Evolutionary conservation across 2,329 filamentous ascomycete species (phyloP).

Genomic region (Ascochyta koolunga): DNA sequence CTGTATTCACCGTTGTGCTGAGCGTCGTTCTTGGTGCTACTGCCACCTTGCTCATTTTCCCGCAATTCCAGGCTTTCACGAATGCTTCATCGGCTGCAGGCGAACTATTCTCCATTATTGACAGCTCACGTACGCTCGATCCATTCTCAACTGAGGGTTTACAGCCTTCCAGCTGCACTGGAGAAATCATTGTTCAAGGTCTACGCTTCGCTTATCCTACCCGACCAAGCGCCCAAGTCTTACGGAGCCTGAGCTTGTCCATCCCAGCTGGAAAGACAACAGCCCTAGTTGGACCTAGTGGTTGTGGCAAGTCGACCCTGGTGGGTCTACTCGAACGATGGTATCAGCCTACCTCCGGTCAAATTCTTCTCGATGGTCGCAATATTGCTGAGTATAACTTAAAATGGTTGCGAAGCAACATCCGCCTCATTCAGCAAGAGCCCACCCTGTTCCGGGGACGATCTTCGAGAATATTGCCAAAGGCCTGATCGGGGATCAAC

Average conservation of each 20-base stretch:
- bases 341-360: constrained; percentile 67
- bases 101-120: constrained; percentile 61
- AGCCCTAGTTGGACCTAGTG: constrained; percentile 72
- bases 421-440: constrained; percentile 89
- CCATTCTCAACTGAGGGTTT: constrained; percentile 10
- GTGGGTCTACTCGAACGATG: constrained; percentile 90
- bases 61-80: constrained; percentile 75
- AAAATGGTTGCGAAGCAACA: constrained; percentile 86
- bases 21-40: constrained; percentile 53
- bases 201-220: constrained; percentile 95
- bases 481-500: constrained; percentile 72
- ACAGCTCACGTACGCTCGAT: constrained; percentile 79
- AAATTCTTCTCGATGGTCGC: constrained; percentile 35
- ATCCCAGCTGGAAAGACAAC: constrained; percentile 68
- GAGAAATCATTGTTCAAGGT: constrained; percentile 88
- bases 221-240: constrained; percentile 70
- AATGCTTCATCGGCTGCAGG: constrained; percentile 21
- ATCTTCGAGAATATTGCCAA: constrained; percentile 87
- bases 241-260: constrained; percentile 54
- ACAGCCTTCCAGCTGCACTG: constrained; percentile 59
- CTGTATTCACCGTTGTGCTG: constrained; percentile 53
- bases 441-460: constrained; percentile 84
- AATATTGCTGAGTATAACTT: constrained; percentile 81
- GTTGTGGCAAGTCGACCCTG: constrained; percentile 87
- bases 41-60: constrained; percentile 60